These are phyloP conservation scores for Pythium aristosporum DNA, from an alignment of 352 stramenopile species.

Conservation along the genomic window DNA sequence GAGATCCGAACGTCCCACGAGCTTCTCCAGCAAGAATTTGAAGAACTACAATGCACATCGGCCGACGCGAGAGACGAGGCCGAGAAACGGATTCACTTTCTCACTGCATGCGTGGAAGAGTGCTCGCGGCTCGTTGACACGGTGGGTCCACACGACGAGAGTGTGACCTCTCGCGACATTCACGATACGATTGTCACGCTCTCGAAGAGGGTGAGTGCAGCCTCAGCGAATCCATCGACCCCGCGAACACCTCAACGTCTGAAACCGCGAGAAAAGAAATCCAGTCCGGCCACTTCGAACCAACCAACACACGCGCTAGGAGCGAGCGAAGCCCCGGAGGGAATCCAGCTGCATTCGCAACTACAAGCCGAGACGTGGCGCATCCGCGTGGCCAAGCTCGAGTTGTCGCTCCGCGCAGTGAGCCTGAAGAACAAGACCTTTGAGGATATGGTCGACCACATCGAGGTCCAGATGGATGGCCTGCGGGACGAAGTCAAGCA, in stretches of 20 bases:
- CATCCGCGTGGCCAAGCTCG: slow-evolving; percentile 33
- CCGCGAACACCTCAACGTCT: neutral
- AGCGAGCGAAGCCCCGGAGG: neutral
- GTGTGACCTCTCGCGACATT: slow-evolving; percentile 32
- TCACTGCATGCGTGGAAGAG: slow-evolving; percentile 44
- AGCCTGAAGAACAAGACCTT: slow-evolving; percentile 48
- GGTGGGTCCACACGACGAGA: slow-evolving; percentile 1
- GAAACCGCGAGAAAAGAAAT: neutral
- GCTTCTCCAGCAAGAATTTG: slow-evolving; percentile 38
- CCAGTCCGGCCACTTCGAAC: neutral
- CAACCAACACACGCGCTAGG: neutral
- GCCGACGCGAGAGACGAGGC: slow-evolving; percentile 30
- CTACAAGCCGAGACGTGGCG: slow-evolving; percentile 31
- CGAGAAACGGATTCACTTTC: slow-evolving; percentile 43
- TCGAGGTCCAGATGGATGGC: slow-evolving; percentile 41
- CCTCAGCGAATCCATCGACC: neutral
- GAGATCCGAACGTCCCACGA: slow-evolving; percentile 9
- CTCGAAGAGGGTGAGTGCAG: slow-evolving; percentile 16
- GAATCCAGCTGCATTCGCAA: slow-evolving; percentile 3
- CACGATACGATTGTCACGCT: slow-evolving; percentile 42
- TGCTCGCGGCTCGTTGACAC: slow-evolving; percentile 35
- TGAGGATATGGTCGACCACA: slow-evolving; percentile 38
- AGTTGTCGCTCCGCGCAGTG: slow-evolving; percentile 35
- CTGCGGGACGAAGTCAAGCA: slow-evolving; percentile 38
- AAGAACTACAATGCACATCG: slow-evolving; percentile 30